Conservation (phyloP, 345 rosid genomes). For the Camelina hispida region DNA sequence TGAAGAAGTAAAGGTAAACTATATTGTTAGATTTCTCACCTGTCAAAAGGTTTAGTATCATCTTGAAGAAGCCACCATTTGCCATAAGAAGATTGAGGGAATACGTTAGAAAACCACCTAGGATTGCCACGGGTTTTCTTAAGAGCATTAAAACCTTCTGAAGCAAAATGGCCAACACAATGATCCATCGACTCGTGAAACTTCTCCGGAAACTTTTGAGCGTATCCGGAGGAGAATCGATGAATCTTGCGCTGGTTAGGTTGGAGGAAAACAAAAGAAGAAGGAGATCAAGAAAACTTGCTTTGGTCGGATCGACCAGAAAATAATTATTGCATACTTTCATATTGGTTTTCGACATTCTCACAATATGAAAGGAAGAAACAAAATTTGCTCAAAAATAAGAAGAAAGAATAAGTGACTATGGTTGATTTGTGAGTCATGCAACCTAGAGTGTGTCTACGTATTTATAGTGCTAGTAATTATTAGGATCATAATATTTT, state of each 20-base stretch:
- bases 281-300: conserved; percentile 47
- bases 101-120: conserved; percentile 32
- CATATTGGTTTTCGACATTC: conserved; percentile 33
- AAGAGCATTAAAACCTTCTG: conserved; percentile 27
- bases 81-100: conserved; percentile 33
- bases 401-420: conserved; percentile 24
- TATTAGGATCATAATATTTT: conserved; percentile 11
- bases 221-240: conserved; percentile 41
- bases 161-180: conserved; percentile 24
- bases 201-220: conserved; percentile 26
- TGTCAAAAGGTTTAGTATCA: conserved; percentile 32
- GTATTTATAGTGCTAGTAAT: conserved; percentile 38
- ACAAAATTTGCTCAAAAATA: background rate
- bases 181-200: conserved; percentile 36
- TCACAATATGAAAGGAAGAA: conserved; percentile 7
- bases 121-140: conserved; percentile 13
- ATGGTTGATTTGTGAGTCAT: conserved; percentile 39
- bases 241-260: conserved; percentile 24
- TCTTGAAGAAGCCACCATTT: conserved; percentile 43
- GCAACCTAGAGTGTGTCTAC: conserved; percentile 28
- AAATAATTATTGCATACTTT: conserved; percentile 40
- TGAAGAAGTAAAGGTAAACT: background rate
- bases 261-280: conserved; percentile 46
- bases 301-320: conserved; percentile 50
- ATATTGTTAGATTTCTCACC: conserved; percentile 18